A percentile compares a stretch with the other conserved stretches of the same genome.
Evolutionary conservation across 768 basidiomycete genomes (phyloP).

Genomic region (Rhodotorula kratochvilovae): DNA sequence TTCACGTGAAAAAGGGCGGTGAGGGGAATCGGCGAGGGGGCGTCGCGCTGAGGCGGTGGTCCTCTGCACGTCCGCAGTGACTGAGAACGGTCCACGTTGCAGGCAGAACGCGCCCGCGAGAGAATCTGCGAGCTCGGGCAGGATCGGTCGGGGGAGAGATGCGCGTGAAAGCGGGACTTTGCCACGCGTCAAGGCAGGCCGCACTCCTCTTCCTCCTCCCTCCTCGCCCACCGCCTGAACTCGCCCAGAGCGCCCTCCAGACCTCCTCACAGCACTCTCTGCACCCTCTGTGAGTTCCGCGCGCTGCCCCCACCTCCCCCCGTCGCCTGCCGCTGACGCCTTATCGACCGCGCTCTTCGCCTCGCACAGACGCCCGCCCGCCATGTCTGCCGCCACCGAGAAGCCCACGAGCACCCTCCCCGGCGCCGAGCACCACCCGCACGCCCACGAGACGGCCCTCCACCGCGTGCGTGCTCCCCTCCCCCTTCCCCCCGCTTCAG

Average conservation of each 20-base stretch:
- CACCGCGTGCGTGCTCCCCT: slow-evolving; percentile 9
- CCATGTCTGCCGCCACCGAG: slow-evolving; percentile 8
- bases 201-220: not conserved
- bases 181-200: not conserved
- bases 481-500: not conserved
- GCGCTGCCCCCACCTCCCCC: not conserved
- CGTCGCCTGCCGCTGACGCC: not conserved
- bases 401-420: not conserved
- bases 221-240: too few relatives aligned
- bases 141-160: too few relatives aligned
- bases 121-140: not conserved
- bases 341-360: not conserved
- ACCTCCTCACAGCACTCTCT: not conserved
- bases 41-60: not conserved
- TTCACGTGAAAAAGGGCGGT: not conserved
- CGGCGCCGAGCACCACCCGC: not conserved
- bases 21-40: not conserved
- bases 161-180: not conserved
- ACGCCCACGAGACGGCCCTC: slow-evolving; percentile 11
- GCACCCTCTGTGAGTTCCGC: not conserved
- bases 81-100: too few relatives aligned
- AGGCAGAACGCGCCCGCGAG: not conserved
- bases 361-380: not conserved
- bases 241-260: not conserved
- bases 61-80: too few relatives aligned